Base-by-base conservation (phyloP, 768 basidiomycete genomes). In the Lentinula raphanica region DNA sequence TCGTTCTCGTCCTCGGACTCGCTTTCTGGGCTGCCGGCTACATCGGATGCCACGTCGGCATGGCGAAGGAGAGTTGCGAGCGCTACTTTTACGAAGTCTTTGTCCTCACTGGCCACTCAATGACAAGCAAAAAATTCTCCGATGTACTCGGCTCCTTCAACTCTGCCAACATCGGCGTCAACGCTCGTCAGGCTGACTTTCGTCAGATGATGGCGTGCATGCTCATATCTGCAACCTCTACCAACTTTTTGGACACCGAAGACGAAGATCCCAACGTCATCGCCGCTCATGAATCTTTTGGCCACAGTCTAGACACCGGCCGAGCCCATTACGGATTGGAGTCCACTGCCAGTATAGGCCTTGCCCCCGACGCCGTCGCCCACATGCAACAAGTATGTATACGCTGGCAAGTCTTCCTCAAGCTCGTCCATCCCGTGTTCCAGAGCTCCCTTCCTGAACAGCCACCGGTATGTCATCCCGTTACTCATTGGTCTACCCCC, bases 31-130 rank as follows among this genome's bases (percentile, higher is more conserved):
- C 56, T 48, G 56, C 56, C 3, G 56, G 31, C 17, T 44, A 48
- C 19, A 32, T 57, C 21, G 15, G 11, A 1, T 57, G 45, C 23
- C 38, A 29, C 45, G 39, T 49, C 0, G 54, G 54, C 3, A 19
- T 35, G 28, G 25, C 17, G 5, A 57, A 21, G 29, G 7, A 9
- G 9, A 5, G 25, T 12, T 42, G 42, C 29, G 6, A 13, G 44
- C 35, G 17, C 2, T 57, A 57, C 31, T 40, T 57, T 31, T 49
- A 57, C n/a, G 31, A 48, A 19, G 32, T 57, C 1, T 57, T 57
- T 38, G 56, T 57, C 9, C 8, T 13, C 29, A 17, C 13, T 49
- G 56, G 56, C 4, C 3, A 9, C 6, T 5, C 32, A 12, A 57
- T 57, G 56, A 36, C 17, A 6, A 48, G 29, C 19, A 29, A 21